Base-by-base conservation (phyloP, 2,329 filamentous ascomycete species). In the Botrytis galanthina region DNA sequence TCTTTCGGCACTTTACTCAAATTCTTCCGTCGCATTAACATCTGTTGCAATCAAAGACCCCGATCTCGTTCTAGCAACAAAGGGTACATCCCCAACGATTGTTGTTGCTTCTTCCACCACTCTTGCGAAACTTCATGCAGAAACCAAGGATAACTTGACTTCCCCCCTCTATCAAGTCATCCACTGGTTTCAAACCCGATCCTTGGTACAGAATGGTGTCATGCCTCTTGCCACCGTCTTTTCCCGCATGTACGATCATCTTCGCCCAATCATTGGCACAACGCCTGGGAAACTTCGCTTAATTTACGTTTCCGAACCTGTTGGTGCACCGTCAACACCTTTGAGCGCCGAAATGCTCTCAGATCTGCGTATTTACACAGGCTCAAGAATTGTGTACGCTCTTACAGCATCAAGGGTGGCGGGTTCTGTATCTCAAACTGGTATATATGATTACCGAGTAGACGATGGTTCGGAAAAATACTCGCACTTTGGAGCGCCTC, bases 351-450 rank as follows among this genome's bases (percentile, higher is more conserved):
- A 87, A 35, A 88, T 91, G 69, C 86, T 98, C 59, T 93, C 92
- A 0, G 93, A 98, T 79, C 83, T 98, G 73, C 90, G 95, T 63
- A 87, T 97, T 70, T 93, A 94, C 82, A 93, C 92, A 2, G 89
- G 92, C 42, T 91, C 94, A 2, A 89, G 94, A 70, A 86, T 98
- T 73, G 86, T 97, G 69, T 97, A 98, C 82, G 95, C 94, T 4
- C 86, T 99, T 72, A 92, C 94, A 29, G 90, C 92, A 0, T 86
- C 93, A 37, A 89, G 89, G 75, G 93, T 98, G n/a, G 95, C 95
- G 3, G 96, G 96, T 54, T 92, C 95, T 0, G 89, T 97, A n/a
- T 86, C 92, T 1, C 95, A 98, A 83, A 97, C 93, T 12, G 91
- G 93, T 75, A 87, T 95, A 57, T 97, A 93, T 80, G 95, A 98